Percentiles rank a stretch among this genome's conserved stretches.
Conservation (phyloP, 1,139 yeast genomes). For the Saccharomyces pastorianus region DNA sequence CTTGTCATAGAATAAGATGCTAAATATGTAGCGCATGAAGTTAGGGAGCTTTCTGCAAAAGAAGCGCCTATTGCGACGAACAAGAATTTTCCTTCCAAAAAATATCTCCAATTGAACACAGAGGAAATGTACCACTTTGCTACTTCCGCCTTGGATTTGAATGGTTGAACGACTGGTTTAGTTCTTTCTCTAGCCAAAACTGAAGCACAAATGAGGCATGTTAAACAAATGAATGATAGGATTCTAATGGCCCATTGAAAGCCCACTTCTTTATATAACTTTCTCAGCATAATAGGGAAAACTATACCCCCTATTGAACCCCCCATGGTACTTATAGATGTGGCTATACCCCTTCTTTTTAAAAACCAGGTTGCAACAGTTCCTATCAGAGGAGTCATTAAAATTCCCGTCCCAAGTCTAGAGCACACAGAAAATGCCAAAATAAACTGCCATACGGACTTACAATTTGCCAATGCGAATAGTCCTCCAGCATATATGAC, state of each 20-base stretch:
- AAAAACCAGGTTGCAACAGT: slow-evolving; percentile 54
- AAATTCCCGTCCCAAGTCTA: slow-evolving; percentile 51
- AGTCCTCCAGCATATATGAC: slow-evolving; percentile 41
- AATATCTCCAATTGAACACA: slow-evolving; percentile 31
- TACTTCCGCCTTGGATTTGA: slow-evolving; percentile 17
- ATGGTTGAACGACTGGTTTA: slow-evolving; percentile 20
- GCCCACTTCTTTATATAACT: slow-evolving; percentile 46
- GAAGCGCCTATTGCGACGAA: slow-evolving; percentile 39
- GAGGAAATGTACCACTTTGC: slow-evolving; percentile 24
- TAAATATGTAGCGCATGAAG: slow-evolving; percentile 35
- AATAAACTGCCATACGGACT: slow-evolving; percentile 46
- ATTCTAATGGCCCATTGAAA: slow-evolving; percentile 56
- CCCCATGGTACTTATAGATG: slow-evolving; percentile 53
- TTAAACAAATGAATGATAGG: slow-evolving; percentile 42
- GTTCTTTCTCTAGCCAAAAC: slow-evolving; percentile 43
- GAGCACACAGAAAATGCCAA: slow-evolving; percentile 44
- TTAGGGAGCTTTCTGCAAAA: slow-evolving; percentile 48
- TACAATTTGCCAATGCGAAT: slow-evolving; percentile 45
- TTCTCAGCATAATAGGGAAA: slow-evolving; percentile 52
- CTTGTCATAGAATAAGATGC: slow-evolving; percentile 25
- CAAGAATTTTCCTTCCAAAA: slow-evolving; percentile 36
- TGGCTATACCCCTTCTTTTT: slow-evolving; percentile 45
- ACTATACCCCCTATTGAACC: slow-evolving; percentile 58
- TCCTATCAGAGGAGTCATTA: slow-evolving; percentile 50
- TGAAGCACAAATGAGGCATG: slow-evolving; percentile 36